phyloP scores from a whole-genome alignment of 768 basidiomycete genomes.

The Calocybe gangraenosa region DNA sequence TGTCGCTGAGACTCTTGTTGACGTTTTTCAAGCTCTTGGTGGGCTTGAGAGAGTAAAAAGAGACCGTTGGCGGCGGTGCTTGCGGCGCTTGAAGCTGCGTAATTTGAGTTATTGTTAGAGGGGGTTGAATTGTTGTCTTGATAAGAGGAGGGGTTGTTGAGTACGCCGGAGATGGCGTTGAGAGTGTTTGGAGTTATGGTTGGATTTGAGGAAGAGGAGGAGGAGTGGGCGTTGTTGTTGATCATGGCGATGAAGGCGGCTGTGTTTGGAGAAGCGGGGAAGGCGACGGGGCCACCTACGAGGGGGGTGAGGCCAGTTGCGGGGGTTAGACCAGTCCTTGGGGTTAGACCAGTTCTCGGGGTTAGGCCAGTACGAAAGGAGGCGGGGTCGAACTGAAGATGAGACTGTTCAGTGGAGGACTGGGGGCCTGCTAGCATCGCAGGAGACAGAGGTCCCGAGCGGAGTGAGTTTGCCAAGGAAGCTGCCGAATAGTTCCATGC shows the following conservation, averaged over 20 bases:
- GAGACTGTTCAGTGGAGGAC: conserved; percentile 35
- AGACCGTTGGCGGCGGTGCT: conserved; percentile 84
- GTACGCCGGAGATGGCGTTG: conserved; percentile 76
- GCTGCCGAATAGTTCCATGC: conserved; percentile 61
- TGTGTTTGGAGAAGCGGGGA: conserved; percentile 86
- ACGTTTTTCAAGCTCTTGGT: conserved; percentile 94
- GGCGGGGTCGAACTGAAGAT: conserved; percentile 62
- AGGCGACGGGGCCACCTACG: conserved; percentile 66
- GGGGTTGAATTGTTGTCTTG: conserved; percentile 23
- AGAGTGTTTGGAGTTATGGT: conserved; percentile 75
- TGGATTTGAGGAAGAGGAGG: conserved; percentile 27
- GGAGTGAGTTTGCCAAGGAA: conserved; percentile 69
- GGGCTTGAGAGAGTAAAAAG: conserved; percentile 90
- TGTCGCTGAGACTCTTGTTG: conserved; percentile 80
- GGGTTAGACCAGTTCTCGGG: conserved; percentile 79
- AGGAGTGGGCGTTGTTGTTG: conserved; percentile 43
- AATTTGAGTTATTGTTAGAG: conserved; percentile 19
- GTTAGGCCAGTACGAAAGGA: conserved; percentile 84
- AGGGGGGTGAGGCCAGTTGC: conserved; percentile 77
- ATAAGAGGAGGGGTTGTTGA: conserved; percentile 46
- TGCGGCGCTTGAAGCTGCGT: conserved; percentile 50
- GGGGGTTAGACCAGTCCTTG: conserved; percentile 72
- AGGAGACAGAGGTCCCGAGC: conserved; percentile 91
- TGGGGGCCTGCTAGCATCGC: conserved; percentile 94
- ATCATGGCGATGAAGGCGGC: conserved; percentile 92